Evolutionary conservation across 345 rosid genomes (phyloP), one percentile per base, ranked within the genome.

Genomic region (Punica granatum): DNA sequence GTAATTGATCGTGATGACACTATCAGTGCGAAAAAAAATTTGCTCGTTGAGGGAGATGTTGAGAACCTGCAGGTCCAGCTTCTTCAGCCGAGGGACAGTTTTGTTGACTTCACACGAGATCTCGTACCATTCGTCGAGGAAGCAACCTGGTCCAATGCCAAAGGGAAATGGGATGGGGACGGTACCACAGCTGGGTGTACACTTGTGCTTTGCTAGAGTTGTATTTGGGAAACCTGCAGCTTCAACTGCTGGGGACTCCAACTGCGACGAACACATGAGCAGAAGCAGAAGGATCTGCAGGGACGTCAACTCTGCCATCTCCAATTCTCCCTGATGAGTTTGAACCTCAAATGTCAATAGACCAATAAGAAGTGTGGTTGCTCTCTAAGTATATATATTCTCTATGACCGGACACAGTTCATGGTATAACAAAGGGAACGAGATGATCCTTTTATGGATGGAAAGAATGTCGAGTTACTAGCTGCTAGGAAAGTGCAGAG

Each of bases 131-230:
- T 61, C 72, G 21, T 69, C 21, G 19, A 60, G 7, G 51, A 42
- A 61, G 59, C 67, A 69, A 11, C 54, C 43, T 18, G 34, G 10
- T 48, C 51, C 67, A 7, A 48, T 37, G 7, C 21, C 67, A 15
- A 62, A 70, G 1, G 73, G 73, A 35, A 23, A 63, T 13, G 67
- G 67, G 8, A 70, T 25, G 39, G 31, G 11, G 28, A 70, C 30
- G 2, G 30, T 14, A 8, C 63, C 73, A 10, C 73, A 70, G 6
- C 0, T 15, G 5, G 25, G 13, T 0, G 3, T 2, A 19, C 68
- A 63, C 43, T 23, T 14, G 26, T 32, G 31, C 63, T 7, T 63
- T 35, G 11, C 23, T 6, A 46, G 2, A 5, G 37, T 25, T 14
- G 31, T 10, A 6, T 25, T 25, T 12, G 59, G 59, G 30, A n/a